A percentile compares a stretch with the other conserved stretches of the same genome.
Conservation (phyloP, 2,329 filamentous ascomycete species). For the Aureobasidium sp. region DNA sequence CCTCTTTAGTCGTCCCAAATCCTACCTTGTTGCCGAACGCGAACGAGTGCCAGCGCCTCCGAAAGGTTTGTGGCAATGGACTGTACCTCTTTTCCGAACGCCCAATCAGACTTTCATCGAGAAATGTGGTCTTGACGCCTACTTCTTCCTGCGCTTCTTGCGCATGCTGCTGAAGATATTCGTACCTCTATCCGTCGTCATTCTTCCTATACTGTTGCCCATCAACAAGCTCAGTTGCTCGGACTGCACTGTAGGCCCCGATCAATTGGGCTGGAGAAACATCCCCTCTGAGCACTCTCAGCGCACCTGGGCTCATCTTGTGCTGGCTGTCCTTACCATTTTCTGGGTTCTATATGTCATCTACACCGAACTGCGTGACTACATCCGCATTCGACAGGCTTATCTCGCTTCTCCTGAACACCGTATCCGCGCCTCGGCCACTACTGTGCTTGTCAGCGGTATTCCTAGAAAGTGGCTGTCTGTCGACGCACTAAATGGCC, state of each 20-base stretch:
- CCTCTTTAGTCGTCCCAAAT: constrained; percentile 58
- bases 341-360: constrained; percentile 81
- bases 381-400: constrained; percentile 87
- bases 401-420: constrained; percentile 93
- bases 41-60: constrained; percentile 74
- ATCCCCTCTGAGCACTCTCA: constrained; percentile 56
- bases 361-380: constrained; percentile 76
- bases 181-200: constrained; percentile 66
- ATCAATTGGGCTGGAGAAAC: constrained; percentile 82
- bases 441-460: constrained; percentile 84
- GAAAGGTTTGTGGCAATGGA: constrained; percentile 45
- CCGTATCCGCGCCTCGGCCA: constrained; percentile 84
- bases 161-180: constrained; percentile 86
- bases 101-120: constrained; percentile 80
- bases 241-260: constrained; percentile 48
- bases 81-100: constrained; percentile 53
- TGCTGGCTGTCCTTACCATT: constrained; percentile 70
- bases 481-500: constrained; percentile 66
- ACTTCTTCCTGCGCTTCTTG: constrained; percentile 91
- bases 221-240: constrained; percentile 68
- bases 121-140: constrained; percentile 92
- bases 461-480: constrained; percentile 89
- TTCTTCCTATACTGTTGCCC: constrained; percentile 78
- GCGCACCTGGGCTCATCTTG: constrained; percentile 75
- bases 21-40: constrained; percentile 76